These are phyloP conservation scores for Apiospora rasikravindrae DNA, from an alignment of 2,329 filamentous ascomycete genomes.

Conservation along the genomic window DNA sequence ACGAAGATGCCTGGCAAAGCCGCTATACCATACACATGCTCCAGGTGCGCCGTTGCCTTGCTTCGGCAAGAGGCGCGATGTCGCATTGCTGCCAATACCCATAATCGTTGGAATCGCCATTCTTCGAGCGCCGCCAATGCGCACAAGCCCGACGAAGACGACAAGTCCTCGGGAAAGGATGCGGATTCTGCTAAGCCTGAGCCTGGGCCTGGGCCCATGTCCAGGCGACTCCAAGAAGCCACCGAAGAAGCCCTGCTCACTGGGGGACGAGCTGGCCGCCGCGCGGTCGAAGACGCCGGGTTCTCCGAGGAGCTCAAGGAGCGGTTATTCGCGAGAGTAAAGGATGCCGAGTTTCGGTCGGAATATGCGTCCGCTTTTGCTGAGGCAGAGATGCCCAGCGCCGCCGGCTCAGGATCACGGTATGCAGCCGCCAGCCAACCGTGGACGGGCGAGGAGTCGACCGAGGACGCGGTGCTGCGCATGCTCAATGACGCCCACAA, in stretches of 20 bases:
- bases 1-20: constrained; percentile 1
- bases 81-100: background rate
- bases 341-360: constrained; percentile 58
- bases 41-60: background rate
- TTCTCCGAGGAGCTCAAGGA: constrained; percentile 69
- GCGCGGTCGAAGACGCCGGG: constrained; percentile 65
- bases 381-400: constrained; percentile 53
- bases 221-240: constrained; percentile 63
- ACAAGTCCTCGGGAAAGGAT: background rate
- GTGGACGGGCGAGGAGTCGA: constrained; percentile 80
- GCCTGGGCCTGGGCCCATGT: constrained; percentile 54
- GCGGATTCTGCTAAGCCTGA: background rate
- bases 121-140: background rate
- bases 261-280: constrained; percentile 63
- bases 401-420: constrained; percentile 71
- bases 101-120: background rate
- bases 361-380: constrained; percentile 56
- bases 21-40: background rate
- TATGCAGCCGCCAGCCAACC: constrained; percentile 65
- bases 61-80: constrained; percentile 6
- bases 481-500: constrained; percentile 85
- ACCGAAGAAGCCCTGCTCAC: constrained; percentile 66
- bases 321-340: constrained; percentile 61
- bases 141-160: background rate
- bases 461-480: constrained; percentile 77